A percentile compares a stretch with the other conserved stretches of the same genome.
phyloP scores from a whole-genome alignment of 2,329 filamentous ascomycete species.

The Fusarium hostae region DNA sequence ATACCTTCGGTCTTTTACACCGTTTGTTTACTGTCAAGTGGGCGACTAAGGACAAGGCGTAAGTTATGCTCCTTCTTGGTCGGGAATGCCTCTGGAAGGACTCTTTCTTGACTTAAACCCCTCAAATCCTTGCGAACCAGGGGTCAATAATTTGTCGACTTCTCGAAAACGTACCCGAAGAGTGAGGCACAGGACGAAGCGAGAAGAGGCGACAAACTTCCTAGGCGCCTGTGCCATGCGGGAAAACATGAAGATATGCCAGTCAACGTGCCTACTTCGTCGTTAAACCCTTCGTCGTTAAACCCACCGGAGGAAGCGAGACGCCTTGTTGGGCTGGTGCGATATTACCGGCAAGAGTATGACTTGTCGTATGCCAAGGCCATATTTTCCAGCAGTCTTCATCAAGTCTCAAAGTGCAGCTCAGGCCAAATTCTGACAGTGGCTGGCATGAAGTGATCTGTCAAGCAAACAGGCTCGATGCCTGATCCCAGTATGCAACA shows the following conservation, averaged over 20 bases:
- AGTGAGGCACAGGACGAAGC: conserved; percentile 1
- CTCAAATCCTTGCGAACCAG: not conserved
- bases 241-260: not conserved
- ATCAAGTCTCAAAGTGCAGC: not conserved
- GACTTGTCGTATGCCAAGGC: conserved; percentile 7
- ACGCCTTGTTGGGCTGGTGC: not conserved
- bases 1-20: not conserved
- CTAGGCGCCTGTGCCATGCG: not conserved
- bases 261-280: not conserved
- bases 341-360: not conserved
- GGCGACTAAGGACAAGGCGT: not conserved
- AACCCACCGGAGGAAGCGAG: not conserved
- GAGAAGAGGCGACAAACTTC: conserved; percentile 1
- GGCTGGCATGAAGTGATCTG: conserved; percentile 13
- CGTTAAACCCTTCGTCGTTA: not conserved
- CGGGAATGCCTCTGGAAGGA: not conserved
- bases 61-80: not conserved
- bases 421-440: conserved; percentile 6
- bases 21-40: conserved; percentile 1
- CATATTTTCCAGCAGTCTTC: conserved; percentile 11
- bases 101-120: not conserved
- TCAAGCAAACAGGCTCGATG: conserved; percentile 25
- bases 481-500: conserved; percentile 26
- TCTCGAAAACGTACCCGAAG: not conserved
- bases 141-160: not conserved